Base-by-base conservation (phyloP, 176 grass and related monocot genomes). In the Secale cereale region DNA sequence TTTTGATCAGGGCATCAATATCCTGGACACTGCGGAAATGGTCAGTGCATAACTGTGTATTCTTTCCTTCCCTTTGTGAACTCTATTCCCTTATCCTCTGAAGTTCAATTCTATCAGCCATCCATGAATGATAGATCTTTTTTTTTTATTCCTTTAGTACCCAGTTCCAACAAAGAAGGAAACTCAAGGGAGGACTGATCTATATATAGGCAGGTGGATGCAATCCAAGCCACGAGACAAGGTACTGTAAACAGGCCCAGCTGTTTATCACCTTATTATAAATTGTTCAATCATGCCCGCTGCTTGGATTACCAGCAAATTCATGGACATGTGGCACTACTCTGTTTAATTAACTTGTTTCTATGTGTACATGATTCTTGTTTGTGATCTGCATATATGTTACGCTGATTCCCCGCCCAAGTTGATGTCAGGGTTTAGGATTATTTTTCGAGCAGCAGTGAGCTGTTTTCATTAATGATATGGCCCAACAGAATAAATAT, bases 161-260 rank as follows among this genome's bases (percentile, higher is more conserved):
- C 95, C 92, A 70, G 82, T 98, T 46, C 95, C 92, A 76, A 1
- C 26, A 3, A 91, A 83, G 0, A 94, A 90, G 85, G 95, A 98
- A 32, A 94, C 95, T 88, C 95, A 98, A 80, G 95, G 95, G 63
- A 85, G 89, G 15, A 97, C 95, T 13, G 95, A 97, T 86, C 79
- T 82, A 13, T 97, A 94, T 87, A 88, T 97, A 56, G 88, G 90
- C 84, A 93, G 76, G n/a, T 97, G 95, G 95, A 91, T 98, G 92
- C 87, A 93, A 80, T 93, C 92, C 4, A 98, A 91, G 63, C 79
- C 89, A 78, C 85, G 95, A 40, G 92, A 98, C 32, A 98, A 98
- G 90, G 95, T 94, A 88, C 23, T 9, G 41, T 79, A 79, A 67
- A 37, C 43, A 48, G 13, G 48, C 72, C 40, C 5, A 70, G 23